Percentiles rank a stretch among this genome's conserved stretches.
Evolutionary conservation across 73 alveolate species (phyloP).

Genomic region (Uronychia binucleata): DNA sequence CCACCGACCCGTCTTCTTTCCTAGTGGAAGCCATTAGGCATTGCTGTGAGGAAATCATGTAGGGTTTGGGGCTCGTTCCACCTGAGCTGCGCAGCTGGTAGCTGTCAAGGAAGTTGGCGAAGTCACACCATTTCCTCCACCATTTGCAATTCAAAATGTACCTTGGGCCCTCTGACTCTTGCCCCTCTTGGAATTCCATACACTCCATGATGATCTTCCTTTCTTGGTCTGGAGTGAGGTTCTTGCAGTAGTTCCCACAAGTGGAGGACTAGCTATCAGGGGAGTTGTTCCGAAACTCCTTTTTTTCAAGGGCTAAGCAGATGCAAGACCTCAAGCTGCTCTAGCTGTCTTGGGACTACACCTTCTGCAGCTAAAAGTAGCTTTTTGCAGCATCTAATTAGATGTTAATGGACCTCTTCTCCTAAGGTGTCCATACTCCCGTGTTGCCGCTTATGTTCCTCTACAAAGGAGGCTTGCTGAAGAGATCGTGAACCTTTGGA

Average conservation of each 20-base stretch:
- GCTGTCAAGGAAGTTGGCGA: neutral
- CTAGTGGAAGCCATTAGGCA: neutral
- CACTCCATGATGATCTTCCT: neutral
- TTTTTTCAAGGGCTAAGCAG: too few species aligned
- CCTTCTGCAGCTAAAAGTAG: too few species aligned
- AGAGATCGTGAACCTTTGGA: too few species aligned
- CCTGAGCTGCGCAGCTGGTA: neutral
- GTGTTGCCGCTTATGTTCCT: too few species aligned
- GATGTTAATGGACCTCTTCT: too few species aligned
- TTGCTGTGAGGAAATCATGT: neutral
- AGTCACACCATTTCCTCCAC: conserved; percentile 1
- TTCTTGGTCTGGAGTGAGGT: neutral
- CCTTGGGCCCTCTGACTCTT: neutral
- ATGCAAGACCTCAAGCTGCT: too few species aligned
- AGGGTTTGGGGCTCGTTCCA: neutral
- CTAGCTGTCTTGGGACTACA: too few species aligned
- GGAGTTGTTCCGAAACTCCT: too few species aligned
- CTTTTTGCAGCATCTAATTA: too few species aligned
- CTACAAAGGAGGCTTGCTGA: too few species aligned
- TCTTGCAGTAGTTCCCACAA: neutral
- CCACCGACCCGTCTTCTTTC: neutral
- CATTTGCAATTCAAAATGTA: neutral
- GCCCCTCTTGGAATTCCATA: neutral
- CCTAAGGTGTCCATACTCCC: too few species aligned
- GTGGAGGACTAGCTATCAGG: too few species aligned